phyloP scores from a whole-genome alignment of 352 stramenopile species.

The Stephanocyclus meneghinianus region DNA sequence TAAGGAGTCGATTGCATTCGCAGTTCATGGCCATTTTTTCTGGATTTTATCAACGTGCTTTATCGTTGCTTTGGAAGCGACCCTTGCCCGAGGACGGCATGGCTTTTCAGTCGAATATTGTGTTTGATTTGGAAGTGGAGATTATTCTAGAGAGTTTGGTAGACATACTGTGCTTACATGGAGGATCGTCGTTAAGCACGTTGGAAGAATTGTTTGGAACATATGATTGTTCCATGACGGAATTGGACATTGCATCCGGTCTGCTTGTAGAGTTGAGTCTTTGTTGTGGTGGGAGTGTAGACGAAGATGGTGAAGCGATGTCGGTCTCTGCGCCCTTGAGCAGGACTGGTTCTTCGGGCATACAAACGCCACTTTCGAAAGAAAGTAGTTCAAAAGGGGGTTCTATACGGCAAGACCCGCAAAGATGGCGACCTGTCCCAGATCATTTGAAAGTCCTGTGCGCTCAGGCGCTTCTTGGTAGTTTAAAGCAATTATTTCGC shows the following conservation, averaged over 20 bases:
- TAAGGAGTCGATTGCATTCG: conserved; percentile 57
- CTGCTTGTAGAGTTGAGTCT: conserved; percentile 78
- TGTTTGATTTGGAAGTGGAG: conserved; percentile 79
- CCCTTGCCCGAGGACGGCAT: conserved; percentile 54
- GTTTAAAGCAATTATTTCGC: conserved; percentile 68
- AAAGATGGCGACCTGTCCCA: conserved; percentile 57
- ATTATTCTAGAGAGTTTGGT: conserved; percentile 82
- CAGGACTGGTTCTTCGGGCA: conserved; percentile 12
- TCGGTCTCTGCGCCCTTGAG: conserved; percentile 18
- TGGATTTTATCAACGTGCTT: conserved; percentile 79
- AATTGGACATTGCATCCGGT: conserved; percentile 70
- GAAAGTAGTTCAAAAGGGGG: conserved; percentile 10
- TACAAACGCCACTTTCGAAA: conserved; percentile 5
- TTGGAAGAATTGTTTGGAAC: conserved; percentile 77
- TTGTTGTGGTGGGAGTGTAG: conserved; percentile 68
- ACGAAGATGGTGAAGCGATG: conserved; percentile 61
- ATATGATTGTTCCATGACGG: conserved; percentile 78
- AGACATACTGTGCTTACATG: conserved; percentile 69
- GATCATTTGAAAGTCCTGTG: conserved; percentile 80
- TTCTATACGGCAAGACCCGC: conserved; percentile 13
- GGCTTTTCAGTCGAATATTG: conserved; percentile 72
- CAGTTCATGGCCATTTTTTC: conserved; percentile 81
- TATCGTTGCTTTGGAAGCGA: conserved; percentile 70
- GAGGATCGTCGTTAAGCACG: conserved; percentile 31
- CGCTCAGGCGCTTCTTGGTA: conserved; percentile 69